These are phyloP conservation scores for Calonectria naviculata DNA, from an alignment of 2,329 filamentous ascomycete genomes.

Conservation along the genomic window DNA sequence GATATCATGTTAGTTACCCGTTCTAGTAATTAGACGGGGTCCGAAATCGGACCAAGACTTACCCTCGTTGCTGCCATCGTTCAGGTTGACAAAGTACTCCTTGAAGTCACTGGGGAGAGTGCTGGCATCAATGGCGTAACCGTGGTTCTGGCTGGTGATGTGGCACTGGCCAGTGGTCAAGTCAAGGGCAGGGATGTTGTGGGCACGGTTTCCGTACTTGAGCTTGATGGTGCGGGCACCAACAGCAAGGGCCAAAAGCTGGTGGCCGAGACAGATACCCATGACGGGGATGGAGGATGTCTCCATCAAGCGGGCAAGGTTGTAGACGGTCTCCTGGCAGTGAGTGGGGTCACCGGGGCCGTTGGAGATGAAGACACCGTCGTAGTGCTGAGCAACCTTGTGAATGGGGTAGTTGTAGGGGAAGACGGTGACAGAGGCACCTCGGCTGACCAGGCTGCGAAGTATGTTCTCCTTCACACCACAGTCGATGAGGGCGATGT, in stretches of 20 bases:
- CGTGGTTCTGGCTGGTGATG: conserved; percentile 98
- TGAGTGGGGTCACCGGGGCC: conserved; percentile 98
- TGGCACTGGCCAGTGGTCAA: conserved; percentile 97
- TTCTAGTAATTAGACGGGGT: neutral
- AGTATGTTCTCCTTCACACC: conserved; percentile 99
- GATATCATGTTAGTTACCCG: conserved; percentile 9
- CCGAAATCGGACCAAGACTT: conserved; percentile 40
- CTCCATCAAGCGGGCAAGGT: conserved; percentile 91
- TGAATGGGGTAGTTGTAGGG: conserved; percentile 98
- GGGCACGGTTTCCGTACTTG: conserved; percentile 99
- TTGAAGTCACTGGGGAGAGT: conserved; percentile 90
- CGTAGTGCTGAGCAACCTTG: conserved; percentile 97
- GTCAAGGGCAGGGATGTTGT: conserved; percentile 97
- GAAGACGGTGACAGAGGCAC: conserved; percentile 93
- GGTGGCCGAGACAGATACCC: conserved; percentile 97
- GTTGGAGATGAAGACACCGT: conserved; percentile 99
- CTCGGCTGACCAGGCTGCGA: conserved; percentile 90
- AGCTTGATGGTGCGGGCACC: conserved; percentile 92
- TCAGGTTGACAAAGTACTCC: conserved; percentile 98
- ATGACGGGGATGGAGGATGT: conserved; percentile 92
- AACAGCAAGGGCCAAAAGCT: conserved; percentile 88
- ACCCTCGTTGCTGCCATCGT: conserved; percentile 96
- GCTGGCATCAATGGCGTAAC: conserved; percentile 90
- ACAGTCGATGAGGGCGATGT: conserved; percentile 96
- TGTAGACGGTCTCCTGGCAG: conserved; percentile 94